phyloP scores from a whole-genome alignment of 1,284 basidiomycete genomes.

The Puccinia novopanici region DNA sequence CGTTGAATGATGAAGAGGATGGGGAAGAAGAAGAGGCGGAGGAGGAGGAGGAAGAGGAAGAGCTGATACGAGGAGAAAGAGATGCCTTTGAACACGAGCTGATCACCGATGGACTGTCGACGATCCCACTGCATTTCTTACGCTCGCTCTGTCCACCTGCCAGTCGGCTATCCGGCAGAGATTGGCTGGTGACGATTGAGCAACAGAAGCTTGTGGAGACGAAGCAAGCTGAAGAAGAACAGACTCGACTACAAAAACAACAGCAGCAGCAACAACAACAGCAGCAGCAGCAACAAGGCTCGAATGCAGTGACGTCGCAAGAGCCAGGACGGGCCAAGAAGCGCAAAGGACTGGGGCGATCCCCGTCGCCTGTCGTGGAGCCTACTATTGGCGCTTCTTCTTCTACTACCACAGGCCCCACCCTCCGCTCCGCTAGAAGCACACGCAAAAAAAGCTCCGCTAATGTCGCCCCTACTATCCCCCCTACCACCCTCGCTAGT shows the following conservation, averaged over 20 bases:
- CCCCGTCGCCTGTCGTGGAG: background rate
- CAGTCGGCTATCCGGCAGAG: conserved; percentile 22
- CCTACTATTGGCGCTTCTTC: background rate
- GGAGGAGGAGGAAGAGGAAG: conserved; percentile 16
- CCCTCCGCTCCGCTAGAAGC: conserved; percentile 42
- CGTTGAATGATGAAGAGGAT: background rate
- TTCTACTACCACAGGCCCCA: conserved; percentile 31
- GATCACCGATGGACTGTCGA: conserved; percentile 43
- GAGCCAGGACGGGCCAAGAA: conserved; percentile 35
- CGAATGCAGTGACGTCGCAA: background rate
- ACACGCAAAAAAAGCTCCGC: conserved; percentile 40
- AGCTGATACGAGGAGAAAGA: conserved; percentile 30
- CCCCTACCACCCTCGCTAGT: background rate
- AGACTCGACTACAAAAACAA: background rate
- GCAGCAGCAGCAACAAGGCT: background rate
- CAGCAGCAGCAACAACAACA: conserved; percentile 24
- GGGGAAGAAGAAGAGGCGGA: conserved; percentile 35
- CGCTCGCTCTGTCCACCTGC: conserved; percentile 45
- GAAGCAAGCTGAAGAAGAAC: conserved; percentile 1
- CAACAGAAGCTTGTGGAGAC: conserved; percentile 17
- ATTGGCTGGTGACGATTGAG: conserved; percentile 13
- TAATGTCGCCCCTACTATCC: background rate
- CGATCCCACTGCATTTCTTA: conserved; percentile 48
- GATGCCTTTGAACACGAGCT: conserved; percentile 50
- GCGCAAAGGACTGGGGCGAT: conserved; percentile 20